phyloP scores from a whole-genome alignment of 441 rosid genomes.

The Bocquillonia castaneifolia region DNA sequence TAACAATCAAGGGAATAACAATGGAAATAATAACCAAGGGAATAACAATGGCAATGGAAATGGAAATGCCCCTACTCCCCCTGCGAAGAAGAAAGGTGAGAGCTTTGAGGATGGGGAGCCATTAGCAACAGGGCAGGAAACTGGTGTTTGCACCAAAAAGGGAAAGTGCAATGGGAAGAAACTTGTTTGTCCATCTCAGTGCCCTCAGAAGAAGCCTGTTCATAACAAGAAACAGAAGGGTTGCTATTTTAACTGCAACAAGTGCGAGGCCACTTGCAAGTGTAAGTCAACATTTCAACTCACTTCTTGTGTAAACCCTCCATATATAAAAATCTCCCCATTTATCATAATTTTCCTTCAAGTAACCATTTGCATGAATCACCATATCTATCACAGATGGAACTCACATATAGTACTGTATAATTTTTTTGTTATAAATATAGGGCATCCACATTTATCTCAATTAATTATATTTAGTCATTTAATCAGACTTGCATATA shows the following conservation, averaged over 20 bases:
- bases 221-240: conserved; percentile 58
- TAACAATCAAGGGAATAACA: neutral
- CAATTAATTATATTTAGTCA: too few species aligned
- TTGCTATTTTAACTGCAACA: conserved; percentile 63
- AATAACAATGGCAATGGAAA: neutral
- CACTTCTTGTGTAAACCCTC: neutral
- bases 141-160: conserved; percentile 41
- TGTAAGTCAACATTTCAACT: conserved; percentile 36
- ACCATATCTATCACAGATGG: too few species aligned
- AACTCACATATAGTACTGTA: too few species aligned
- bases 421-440: too few species aligned
- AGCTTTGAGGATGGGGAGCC: conserved; percentile 33
- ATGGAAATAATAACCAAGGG: conserved; percentile 5
- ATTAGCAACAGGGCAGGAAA: conserved; percentile 39
- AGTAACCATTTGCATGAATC: too few species aligned
- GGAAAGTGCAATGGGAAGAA: conserved; percentile 39
- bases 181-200: conserved; percentile 68
- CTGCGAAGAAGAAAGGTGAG: conserved; percentile 3
- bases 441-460: neutral
- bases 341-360: too few species aligned
- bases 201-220: conserved; percentile 62
- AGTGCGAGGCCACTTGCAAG: conserved; percentile 77
- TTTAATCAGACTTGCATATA: too few species aligned
- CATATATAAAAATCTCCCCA: too few species aligned
- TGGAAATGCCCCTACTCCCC: neutral